These are phyloP conservation scores for Phytophthora cryptogea DNA, from an alignment of 352 stramenopile species.

Conservation along the genomic window DNA sequence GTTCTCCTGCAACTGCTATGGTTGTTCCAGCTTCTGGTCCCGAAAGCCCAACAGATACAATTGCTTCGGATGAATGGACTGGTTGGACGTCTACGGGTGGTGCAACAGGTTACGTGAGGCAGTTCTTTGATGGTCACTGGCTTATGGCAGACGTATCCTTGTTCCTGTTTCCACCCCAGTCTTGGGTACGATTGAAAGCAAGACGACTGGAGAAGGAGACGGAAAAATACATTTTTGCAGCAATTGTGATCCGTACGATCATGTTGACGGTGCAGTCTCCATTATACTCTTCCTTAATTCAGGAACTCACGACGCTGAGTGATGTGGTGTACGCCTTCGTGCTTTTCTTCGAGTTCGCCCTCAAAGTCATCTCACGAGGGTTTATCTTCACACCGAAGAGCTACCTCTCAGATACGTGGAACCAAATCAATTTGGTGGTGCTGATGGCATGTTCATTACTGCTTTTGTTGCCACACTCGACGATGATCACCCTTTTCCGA, in stretches of 20 bases:
- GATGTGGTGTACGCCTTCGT: slow-evolving; percentile 75
- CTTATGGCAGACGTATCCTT: slow-evolving; percentile 79
- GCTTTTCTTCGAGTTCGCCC: slow-evolving; percentile 81
- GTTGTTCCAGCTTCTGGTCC: slow-evolving; percentile 3
- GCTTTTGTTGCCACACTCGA: slow-evolving; percentile 73
- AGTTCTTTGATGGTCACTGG: slow-evolving; percentile 72
- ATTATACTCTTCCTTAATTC: slow-evolving; percentile 76
- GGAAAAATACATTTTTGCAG: slow-evolving; percentile 85
- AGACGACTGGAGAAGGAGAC: slow-evolving; percentile 79
- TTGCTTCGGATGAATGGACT: slow-evolving; percentile 27
- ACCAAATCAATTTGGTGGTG: slow-evolving; percentile 86
- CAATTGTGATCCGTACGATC: slow-evolving; percentile 77
- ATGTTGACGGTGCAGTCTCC: slow-evolving; percentile 78
- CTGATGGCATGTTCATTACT: slow-evolving; percentile 77
- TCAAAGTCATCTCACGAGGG: slow-evolving; percentile 82
- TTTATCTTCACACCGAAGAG: slow-evolving; percentile 81
- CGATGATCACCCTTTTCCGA: slow-evolving; percentile 74
- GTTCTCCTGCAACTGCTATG: not conserved
- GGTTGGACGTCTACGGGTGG: slow-evolving; percentile 23
- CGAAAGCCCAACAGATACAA: slow-evolving; percentile 18
- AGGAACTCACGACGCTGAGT: slow-evolving; percentile 78
- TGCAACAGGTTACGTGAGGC: slow-evolving; percentile 36
- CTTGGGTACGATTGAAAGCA: slow-evolving; percentile 67
- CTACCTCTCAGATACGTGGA: slow-evolving; percentile 84
- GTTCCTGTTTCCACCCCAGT: slow-evolving; percentile 78